Conservation (phyloP, 2,329 filamentous ascomycete genomes). For the Mycosphaerelloides madeirae region DNA sequence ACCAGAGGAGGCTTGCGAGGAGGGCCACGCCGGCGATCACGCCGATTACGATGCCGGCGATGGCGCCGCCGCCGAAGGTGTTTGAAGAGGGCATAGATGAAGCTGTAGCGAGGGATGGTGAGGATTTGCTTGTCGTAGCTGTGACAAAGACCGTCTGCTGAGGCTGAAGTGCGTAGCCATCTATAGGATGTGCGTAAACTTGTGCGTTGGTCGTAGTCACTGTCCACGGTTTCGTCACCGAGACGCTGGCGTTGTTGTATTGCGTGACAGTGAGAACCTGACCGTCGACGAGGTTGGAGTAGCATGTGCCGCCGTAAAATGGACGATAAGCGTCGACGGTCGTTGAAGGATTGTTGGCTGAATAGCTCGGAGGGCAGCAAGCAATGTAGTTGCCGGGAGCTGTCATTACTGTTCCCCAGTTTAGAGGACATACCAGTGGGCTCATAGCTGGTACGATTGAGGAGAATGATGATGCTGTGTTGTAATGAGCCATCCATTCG, state of each 20-base stretch:
- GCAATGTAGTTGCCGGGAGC: slow-evolving; percentile 15
- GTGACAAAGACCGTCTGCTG: slow-evolving; percentile 8
- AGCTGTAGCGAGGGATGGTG: background rate
- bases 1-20: slow-evolving; percentile 2
- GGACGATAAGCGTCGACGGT: slow-evolving; percentile 12
- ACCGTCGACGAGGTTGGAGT: slow-evolving; percentile 7
- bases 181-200: slow-evolving; percentile 15
- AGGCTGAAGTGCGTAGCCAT: slow-evolving; percentile 11
- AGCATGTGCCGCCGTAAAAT: slow-evolving; percentile 15
- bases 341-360: slow-evolving; percentile 5
- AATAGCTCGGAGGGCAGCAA: slow-evolving; percentile 14
- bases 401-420: slow-evolving; percentile 12
- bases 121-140: background rate
- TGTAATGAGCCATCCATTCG: slow-evolving; percentile 9
- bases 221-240: slow-evolving; percentile 6
- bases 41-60: slow-evolving; percentile 10
- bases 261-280: slow-evolving; percentile 8
- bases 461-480: background rate
- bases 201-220: slow-evolving; percentile 4
- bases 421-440: slow-evolving; percentile 11
- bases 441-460: slow-evolving; percentile 12
- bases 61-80: slow-evolving; percentile 3
- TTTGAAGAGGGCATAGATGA: background rate
- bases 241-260: slow-evolving; percentile 11
- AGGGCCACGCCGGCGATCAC: slow-evolving; percentile 4